A percentile compares a stretch with the other conserved stretches of the same genome.
These are phyloP conservation scores for Delphinella strobiligena DNA, from an alignment of 2,329 filamentous ascomycete genomes.

Conservation along the genomic window DNA sequence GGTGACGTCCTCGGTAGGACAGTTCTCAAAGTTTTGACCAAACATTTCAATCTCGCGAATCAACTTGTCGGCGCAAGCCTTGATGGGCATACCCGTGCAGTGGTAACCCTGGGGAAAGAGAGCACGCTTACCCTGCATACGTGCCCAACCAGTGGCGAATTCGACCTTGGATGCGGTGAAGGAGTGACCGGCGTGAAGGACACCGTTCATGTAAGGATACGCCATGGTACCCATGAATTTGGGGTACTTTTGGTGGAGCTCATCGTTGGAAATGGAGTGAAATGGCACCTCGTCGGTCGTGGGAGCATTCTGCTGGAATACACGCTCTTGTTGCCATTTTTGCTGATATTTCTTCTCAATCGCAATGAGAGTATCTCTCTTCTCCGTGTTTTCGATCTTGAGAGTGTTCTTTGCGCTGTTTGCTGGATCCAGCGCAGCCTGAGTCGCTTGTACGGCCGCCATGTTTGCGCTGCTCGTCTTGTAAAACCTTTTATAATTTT, in stretches of 20 bases:
- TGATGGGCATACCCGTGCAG: constrained; percentile 96
- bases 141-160: constrained; percentile 73
- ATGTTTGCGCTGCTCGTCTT: constrained; percentile 19
- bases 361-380: constrained; percentile 68
- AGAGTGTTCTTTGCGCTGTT: constrained; percentile 47
- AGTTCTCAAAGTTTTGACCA: constrained; percentile 72
- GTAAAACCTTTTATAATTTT: constrained; percentile 5
- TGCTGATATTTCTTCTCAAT: constrained; percentile 88
- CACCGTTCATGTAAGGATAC: constrained; percentile 78
- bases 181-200: constrained; percentile 72
- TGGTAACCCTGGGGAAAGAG: constrained; percentile 92
- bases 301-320: constrained; percentile 83
- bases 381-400: constrained; percentile 67
- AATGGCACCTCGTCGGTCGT: constrained; percentile 65
- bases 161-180: constrained; percentile 91
- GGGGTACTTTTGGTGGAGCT: constrained; percentile 68
- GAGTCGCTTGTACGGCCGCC: constrained; percentile 39
- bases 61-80: constrained; percentile 92
- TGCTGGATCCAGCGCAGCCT: constrained; percentile 43
- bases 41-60: constrained; percentile 81
- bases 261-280: constrained; percentile 57
- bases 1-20: constrained; percentile 48
- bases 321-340: constrained; percentile 61
- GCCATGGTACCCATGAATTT: constrained; percentile 83
- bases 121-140: constrained; percentile 80